Evolutionary conservation across 257 asterid species (phyloP).

Genomic region (Parsonsia alboflavescens): DNA sequence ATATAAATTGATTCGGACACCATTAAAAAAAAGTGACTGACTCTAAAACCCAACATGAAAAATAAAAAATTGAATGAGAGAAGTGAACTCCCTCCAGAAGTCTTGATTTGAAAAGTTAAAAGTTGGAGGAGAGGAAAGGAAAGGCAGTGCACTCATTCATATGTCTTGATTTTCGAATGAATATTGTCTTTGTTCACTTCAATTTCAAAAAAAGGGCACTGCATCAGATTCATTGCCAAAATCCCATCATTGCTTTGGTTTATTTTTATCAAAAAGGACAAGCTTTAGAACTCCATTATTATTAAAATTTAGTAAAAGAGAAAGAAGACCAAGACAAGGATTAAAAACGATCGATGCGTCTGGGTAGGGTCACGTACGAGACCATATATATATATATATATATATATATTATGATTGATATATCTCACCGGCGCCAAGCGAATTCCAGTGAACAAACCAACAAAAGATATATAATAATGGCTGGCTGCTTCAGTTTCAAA

Average conservation of each 20-base stretch:
- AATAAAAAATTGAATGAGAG: background rate
- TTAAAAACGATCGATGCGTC: no score
- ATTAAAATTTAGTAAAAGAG: background rate
- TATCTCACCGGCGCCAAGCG: no score
- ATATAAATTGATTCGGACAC: no score
- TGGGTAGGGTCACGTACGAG: no score
- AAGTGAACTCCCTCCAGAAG: conserved; percentile 21
- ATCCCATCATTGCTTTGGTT: conserved; percentile 19
- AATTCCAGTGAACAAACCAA: no score
- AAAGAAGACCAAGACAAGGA: conserved; percentile 10
- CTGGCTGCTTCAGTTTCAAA: background rate
- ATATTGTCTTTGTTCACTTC: conserved; percentile 17
- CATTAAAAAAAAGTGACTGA: no score
- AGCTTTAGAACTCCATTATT: background rate
- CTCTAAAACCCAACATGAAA: no score
- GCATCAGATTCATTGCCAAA: conserved; percentile 1
- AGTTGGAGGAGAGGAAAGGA: background rate
- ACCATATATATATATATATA: no score
- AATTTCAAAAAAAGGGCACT: conserved; percentile 7
- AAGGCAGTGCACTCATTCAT: background rate
- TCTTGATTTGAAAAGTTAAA: conserved; percentile 15
- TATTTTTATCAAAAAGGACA: conserved; percentile 13
- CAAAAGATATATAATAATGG: no score
- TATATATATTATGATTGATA: no score
- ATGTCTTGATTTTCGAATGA: conserved; percentile 14